Percentiles rank a stretch among this genome's conserved stretches.
Conservation (phyloP, 2,329 filamentous ascomycete species). For the Cytospora piceicola region DNA sequence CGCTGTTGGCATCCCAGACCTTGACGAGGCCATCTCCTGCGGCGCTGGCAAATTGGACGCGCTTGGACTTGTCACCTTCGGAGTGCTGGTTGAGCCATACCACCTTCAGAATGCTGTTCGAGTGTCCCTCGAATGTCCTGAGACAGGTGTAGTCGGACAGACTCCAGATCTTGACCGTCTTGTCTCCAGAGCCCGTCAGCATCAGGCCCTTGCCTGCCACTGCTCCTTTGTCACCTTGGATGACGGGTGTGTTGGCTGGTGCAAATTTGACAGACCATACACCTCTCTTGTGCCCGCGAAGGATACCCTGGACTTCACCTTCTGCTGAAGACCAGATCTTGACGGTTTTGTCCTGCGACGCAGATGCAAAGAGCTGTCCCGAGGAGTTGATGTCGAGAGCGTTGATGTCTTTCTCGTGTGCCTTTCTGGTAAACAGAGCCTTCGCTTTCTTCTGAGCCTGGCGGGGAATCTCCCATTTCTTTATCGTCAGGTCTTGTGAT, state of each 20-base stretch:
- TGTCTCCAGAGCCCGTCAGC: slow-evolving; percentile 91
- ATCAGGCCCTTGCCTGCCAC: slow-evolving; percentile 80
- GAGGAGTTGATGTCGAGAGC: slow-evolving; percentile 80
- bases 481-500: slow-evolving; percentile 93
- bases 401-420: slow-evolving; percentile 99
- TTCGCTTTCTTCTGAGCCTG: slow-evolving; percentile 60
- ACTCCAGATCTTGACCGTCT: slow-evolving; percentile 95
- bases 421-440: slow-evolving; percentile 86
- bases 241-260: slow-evolving; percentile 73
- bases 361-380: slow-evolving; percentile 85
- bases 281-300: slow-evolving; percentile 89
- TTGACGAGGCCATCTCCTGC: slow-evolving; percentile 95
- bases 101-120: slow-evolving; percentile 92
- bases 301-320: slow-evolving; percentile 87
- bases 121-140: slow-evolving; percentile 93
- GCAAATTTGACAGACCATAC: slow-evolving; percentile 96
- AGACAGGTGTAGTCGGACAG: slow-evolving; percentile 90
- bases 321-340: slow-evolving; percentile 95
- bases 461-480: slow-evolving; percentile 83
- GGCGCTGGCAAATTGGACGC: slow-evolving; percentile 78
- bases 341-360: slow-evolving; percentile 93
- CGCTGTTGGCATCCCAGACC: slow-evolving; percentile 87
- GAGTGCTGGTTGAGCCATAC: slow-evolving; percentile 73
- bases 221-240: slow-evolving; percentile 72
- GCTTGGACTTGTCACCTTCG: slow-evolving; percentile 55